Base-by-base conservation (phyloP, 1,139 yeast species). In the Geotrichum histeridarum region DNA sequence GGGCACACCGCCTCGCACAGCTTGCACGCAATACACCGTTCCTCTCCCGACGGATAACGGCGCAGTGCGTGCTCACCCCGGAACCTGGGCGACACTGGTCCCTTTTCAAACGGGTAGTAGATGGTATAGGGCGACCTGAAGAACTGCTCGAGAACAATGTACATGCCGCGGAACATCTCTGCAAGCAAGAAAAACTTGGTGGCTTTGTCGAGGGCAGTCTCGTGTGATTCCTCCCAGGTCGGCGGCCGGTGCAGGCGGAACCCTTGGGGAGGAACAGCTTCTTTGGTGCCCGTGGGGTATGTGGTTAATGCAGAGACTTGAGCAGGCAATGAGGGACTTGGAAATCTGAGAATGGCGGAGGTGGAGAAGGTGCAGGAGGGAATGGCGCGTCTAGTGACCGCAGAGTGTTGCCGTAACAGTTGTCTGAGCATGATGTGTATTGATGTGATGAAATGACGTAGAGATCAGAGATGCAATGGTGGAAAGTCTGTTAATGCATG, bases 21-120 rank as follows among this genome's bases (percentile, higher is more conserved):
- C 72, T 88, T 88, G 75, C 96, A 88, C n/a, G 96, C 95, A 68
- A 81, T 81, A 74, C 96, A 88, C 65, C 96, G 82, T 73, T 88
- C 96, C 74, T 88, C 96, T 56, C 95, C 95, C 53, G 89, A 80
- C 42, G 96, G 96, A 70, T 88, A 88, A 66, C 96, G 78, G 75
- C 96, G 82, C 65, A 88, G 77, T n/a, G 96, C 96, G 70, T 88
- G 96, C 71, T 88, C 96, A 53, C 96, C 96, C 75, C 96, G 83
- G 76, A 88, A 88, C 67, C 96, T 77, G 53, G 95, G 95, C 31
- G 94, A 84, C 56, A 87, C 76, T 42, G 96, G 95, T 42, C 96
- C 95, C 73, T 88, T 87, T 73, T 88, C 96, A 68, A 82, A 88
- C 17, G 96, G 96, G 68, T 86, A 88, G 72, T 86, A 86, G 68